Percentiles rank a stretch among this genome's conserved stretches.
Conservation (phyloP, 2,329 filamentous ascomycete species). For the Biscogniauxia mediterranea region DNA sequence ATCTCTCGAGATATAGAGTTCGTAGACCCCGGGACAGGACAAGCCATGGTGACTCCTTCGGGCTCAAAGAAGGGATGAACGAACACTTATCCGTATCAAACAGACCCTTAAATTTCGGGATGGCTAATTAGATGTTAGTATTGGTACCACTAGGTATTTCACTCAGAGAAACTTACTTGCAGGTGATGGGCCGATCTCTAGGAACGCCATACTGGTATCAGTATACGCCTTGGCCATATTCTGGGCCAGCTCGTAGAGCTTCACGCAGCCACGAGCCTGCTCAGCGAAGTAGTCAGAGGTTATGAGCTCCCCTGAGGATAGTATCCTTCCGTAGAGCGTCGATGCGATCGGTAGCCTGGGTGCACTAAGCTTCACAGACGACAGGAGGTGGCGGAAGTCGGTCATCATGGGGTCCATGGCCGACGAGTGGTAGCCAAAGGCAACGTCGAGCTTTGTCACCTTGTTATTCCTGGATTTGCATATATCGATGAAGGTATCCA, state of each 20-base stretch:
- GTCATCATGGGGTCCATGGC: constrained; percentile 28
- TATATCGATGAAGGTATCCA: constrained; percentile 17
- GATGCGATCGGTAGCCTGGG: constrained; percentile 15
- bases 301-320: not conserved
- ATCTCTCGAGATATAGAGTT: not conserved
- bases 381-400: constrained; percentile 10
- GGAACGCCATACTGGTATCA: constrained; percentile 6
- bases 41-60: not conserved
- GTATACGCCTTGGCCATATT: constrained; percentile 7
- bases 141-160: not conserved
- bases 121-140: not conserved
- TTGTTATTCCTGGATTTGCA: constrained; percentile 21
- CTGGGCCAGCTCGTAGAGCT: constrained; percentile 20
- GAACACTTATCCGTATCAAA: not conserved
- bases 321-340: constrained; percentile 14
- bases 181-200: constrained; percentile 22
- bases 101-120: constrained; percentile 4
- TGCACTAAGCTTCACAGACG: constrained; percentile 1
- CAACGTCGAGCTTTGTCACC: constrained; percentile 25
- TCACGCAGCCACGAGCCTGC: constrained; percentile 27
- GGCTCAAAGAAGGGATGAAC: not conserved
- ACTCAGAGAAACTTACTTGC: constrained; percentile 13
- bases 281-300: constrained; percentile 16
- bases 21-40: not conserved
- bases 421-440: constrained; percentile 31